Evolutionary conservation across 306 rosid genomes (phyloP), one percentile per base, ranked within the genome.

Genomic region (Canavalia gladiata): DNA sequence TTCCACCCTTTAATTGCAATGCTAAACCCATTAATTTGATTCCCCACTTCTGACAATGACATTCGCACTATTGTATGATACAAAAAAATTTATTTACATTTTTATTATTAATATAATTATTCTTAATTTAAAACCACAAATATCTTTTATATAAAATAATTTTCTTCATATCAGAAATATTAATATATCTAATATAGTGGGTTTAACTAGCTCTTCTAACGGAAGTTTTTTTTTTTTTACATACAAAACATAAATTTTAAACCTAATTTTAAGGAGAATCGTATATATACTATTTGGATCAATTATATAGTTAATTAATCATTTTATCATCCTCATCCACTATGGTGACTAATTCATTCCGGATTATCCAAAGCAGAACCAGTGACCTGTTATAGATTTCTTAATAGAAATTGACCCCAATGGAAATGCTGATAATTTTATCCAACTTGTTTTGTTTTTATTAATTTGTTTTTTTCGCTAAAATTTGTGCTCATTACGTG

Each of bases 1-100:
- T 83, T 83, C 68, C 78, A 46, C 67, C 74, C 42, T 76, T 33
- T 30, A 68, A 69, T 56, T 35, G 57, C 71, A 78, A 72, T 57
- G 62, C 75, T 31, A 42, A 33, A 71, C 52, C 52, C 77, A 88
- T 81, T 78, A 78, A 56, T 79, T 81, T 81, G 84, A 85, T 85
- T 87, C 86, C 58, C 78, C 81, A 52, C 72, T 81, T 74, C 49
- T 42, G 86, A 84, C n/a, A 75, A 8, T 43, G 71, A 90, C 84
- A 82, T 55, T 60, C 73, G 51, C 47, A 55, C 62, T 52, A 45
- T 79, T 30, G 29, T 7, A 33, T 34, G 57, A 68, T 37, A 28
- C 30, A 47, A 60, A 7, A 45, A 6, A 4, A 7, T 13, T 35
- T 30, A 34, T 7, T 65, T 68, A 9, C 52, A 58, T 54, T 39